Percentiles rank a stretch among this genome's conserved stretches.
Evolutionary conservation across 148 eudicot genomes (phyloP).

Genomic region (Chenopodium album): DNA sequence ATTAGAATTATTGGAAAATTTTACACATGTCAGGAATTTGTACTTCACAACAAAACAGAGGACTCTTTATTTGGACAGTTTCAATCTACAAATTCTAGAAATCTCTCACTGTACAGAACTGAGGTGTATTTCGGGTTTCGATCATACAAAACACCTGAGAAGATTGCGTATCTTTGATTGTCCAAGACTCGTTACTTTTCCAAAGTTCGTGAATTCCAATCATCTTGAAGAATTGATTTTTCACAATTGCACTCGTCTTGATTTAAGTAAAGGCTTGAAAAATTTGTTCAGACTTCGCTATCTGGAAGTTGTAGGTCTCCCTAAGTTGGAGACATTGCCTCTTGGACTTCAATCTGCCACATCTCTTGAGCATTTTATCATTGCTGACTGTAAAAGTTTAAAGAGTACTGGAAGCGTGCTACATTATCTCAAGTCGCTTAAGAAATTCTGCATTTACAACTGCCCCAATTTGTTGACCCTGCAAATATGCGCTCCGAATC

Average conservation of each 20-base stretch:
- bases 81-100: background rate
- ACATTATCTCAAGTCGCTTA: background rate
- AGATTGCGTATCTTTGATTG: slow-evolving; percentile 10
- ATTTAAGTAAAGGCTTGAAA: background rate
- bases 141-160: background rate
- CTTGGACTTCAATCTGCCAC: background rate
- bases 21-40: background rate
- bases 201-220: background rate
- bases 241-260: background rate
- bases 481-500: background rate
- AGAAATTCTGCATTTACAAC: background rate
- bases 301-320: background rate
- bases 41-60: background rate
- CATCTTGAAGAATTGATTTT: slow-evolving; percentile 3
- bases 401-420: background rate
- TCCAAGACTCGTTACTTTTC: background rate
- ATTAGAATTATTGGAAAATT: background rate
- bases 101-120: background rate
- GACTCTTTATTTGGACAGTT: background rate
- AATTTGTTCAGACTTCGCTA: background rate
- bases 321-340: background rate
- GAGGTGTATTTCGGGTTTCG: background rate
- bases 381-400: background rate
- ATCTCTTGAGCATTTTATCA: background rate
- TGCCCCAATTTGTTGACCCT: background rate